These are phyloP conservation scores for Septoria linicola DNA, from an alignment of 2,329 filamentous ascomycete genomes.

Conservation along the genomic window DNA sequence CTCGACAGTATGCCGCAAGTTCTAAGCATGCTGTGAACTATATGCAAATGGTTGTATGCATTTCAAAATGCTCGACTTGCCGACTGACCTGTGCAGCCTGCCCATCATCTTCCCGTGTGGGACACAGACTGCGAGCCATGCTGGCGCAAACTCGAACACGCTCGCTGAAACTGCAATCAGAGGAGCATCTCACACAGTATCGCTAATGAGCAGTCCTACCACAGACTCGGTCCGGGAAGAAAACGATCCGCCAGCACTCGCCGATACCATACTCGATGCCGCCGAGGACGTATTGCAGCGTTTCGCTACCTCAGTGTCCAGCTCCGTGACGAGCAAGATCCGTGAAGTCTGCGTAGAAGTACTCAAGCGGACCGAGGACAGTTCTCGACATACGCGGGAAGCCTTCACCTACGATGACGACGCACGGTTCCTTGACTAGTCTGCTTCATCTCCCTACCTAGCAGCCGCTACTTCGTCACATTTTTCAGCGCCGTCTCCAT, in stretches of 20 bases:
- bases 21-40: too few species aligned
- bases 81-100: conserved; percentile 28
- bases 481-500: conserved; percentile 55
- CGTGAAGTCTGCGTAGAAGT: conserved; percentile 33
- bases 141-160: neutral
- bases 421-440: conserved; percentile 34
- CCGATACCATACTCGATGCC: conserved; percentile 26
- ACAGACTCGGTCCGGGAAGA: conserved; percentile 2
- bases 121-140: conserved; percentile 13
- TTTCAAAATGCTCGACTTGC: conserved; percentile 10
- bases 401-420: conserved; percentile 32
- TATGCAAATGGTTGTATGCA: neutral
- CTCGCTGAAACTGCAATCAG: neutral
- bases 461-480: conserved; percentile 25
- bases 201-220: too few species aligned
- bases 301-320: conserved; percentile 16
- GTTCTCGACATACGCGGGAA: conserved; percentile 14
- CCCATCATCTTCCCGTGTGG: conserved; percentile 33
- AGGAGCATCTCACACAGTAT: too few species aligned
- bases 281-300: conserved; percentile 19
- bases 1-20: too few species aligned
- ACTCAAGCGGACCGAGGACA: conserved; percentile 31
- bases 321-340: conserved; percentile 30
- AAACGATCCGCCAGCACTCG: conserved; percentile 7
- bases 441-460: neutral